These are phyloP conservation scores for Solanum tarijense DNA, from an alignment of 257 asterid genomes.

Conservation along the genomic window DNA sequence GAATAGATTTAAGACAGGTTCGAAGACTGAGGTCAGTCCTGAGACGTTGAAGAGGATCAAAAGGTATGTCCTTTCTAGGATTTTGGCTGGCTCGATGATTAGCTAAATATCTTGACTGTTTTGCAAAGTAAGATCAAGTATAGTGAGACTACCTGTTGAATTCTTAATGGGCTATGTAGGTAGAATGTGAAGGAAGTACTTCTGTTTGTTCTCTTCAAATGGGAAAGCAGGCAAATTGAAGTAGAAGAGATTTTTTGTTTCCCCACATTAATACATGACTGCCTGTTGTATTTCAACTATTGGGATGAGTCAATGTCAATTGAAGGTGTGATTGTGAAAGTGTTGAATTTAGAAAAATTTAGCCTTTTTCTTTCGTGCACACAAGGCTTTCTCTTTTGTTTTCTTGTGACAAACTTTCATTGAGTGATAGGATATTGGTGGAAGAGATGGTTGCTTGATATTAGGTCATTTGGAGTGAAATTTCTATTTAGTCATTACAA, in stretches of 20 bases:
- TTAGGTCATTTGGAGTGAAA: background rate
- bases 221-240: background rate
- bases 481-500: background rate
- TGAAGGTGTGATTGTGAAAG: background rate
- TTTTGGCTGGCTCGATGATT: background rate
- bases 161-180: background rate
- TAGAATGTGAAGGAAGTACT: background rate
- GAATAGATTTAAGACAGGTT: constrained; percentile 53
- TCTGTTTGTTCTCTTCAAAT: background rate
- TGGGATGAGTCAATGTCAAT: background rate
- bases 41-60: constrained; percentile 65
- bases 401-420: background rate
- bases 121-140: background rate
- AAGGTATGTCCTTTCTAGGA: constrained; percentile 34
- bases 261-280: background rate
- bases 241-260: background rate
- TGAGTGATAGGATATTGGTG: background rate
- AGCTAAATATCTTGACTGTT: background rate
- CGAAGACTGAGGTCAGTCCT: constrained; percentile 56
- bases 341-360: background rate
- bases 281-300: background rate
- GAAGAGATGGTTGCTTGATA: background rate
- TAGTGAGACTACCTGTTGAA: background rate
- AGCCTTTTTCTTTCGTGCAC: background rate
- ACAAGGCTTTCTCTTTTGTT: background rate